phyloP scores from a whole-genome alignment of 2,329 filamentous ascomycete species.

The Teratosphaeria zuluensis region DNA sequence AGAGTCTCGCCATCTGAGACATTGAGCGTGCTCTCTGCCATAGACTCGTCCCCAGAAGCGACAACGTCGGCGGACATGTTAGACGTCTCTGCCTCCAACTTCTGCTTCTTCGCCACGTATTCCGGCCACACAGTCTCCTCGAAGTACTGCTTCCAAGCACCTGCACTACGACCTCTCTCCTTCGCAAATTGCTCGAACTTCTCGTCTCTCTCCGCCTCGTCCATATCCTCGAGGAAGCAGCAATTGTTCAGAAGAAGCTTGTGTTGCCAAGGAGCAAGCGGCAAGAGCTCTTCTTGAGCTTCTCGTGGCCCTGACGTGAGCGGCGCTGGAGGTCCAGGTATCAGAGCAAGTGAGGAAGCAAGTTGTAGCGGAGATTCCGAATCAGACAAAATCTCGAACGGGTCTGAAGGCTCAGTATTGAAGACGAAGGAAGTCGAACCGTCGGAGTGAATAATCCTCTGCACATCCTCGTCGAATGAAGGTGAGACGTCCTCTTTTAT shows the following conservation, averaged over 20 bases:
- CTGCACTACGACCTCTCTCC: conserved; percentile 3
- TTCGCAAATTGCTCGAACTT: conserved; percentile 9
- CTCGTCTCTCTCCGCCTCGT: background rate
- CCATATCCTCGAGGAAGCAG: conserved; percentile 12
- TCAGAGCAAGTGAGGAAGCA: background rate
- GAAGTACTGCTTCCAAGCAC: conserved; percentile 15
- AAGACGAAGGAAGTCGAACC: background rate
- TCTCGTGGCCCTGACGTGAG: background rate
- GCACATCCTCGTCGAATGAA: background rate
- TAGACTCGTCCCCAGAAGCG: background rate
- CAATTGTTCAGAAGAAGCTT: background rate
- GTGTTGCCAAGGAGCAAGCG: background rate
- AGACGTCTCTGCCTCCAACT: background rate
- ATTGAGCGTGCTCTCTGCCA: background rate
- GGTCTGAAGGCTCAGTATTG: background rate
- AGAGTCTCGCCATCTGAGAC: background rate
- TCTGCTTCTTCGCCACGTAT: conserved; percentile 7
- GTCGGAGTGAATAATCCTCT: background rate
- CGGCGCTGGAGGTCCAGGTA: background rate
- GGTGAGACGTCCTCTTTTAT: background rate
- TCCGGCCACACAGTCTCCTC: conserved; percentile 12
- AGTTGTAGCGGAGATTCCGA: background rate
- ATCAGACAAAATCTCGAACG: background rate
- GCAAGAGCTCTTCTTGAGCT: background rate
- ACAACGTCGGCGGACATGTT: background rate